Evolutionary conservation across 1,139 yeast species (phyloP).

Genomic region (Nadsonia starkeyi-henricii): DNA sequence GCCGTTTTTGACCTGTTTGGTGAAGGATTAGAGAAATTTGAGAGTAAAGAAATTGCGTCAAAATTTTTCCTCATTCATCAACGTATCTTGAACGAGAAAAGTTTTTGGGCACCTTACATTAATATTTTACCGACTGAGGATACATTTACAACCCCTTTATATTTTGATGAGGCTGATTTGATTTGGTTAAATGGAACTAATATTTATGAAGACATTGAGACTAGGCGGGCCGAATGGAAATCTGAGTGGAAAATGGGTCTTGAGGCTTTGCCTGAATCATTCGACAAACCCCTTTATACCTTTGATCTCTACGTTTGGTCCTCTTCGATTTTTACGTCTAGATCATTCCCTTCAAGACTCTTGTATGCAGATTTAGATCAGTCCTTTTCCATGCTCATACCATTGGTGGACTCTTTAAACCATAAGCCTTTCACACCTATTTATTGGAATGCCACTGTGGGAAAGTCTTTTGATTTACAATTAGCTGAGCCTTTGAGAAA

Average conservation of each 20-base stretch:
- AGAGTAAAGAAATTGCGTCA: slow-evolving; percentile 11
- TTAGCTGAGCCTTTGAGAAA: slow-evolving; percentile 15
- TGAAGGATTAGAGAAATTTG: slow-evolving; percentile 2
- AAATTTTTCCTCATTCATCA: slow-evolving; percentile 16
- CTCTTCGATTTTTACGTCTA: slow-evolving; percentile 49
- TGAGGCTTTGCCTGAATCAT: neutral
- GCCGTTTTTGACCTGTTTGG: slow-evolving; percentile 12
- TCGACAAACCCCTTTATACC: slow-evolving; percentile 5
- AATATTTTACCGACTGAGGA: slow-evolving; percentile 40
- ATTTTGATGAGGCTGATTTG: slow-evolving; percentile 44
- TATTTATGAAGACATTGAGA: slow-evolving; percentile 8
- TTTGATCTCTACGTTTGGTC: slow-evolving; percentile 56
- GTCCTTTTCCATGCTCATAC: slow-evolving; percentile 57
- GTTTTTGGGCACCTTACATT: slow-evolving; percentile 35
- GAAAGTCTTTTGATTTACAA: slow-evolving; percentile 17
- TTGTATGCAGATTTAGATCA: slow-evolving; percentile 28
- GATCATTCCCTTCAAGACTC: slow-evolving; percentile 57
- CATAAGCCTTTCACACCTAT: slow-evolving; percentile 53
- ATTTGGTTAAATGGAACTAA: slow-evolving; percentile 49
- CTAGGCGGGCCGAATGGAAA: slow-evolving; percentile 4
- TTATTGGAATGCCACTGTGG: slow-evolving; percentile 38
- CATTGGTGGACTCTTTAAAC: slow-evolving; percentile 66
- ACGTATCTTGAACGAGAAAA: slow-evolving; percentile 9
- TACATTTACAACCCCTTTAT: slow-evolving; percentile 44
- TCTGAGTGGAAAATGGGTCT: slow-evolving; percentile 1